Base-by-base conservation (phyloP, 2,329 filamentous ascomycete genomes). In the Massarina eburnea region DNA sequence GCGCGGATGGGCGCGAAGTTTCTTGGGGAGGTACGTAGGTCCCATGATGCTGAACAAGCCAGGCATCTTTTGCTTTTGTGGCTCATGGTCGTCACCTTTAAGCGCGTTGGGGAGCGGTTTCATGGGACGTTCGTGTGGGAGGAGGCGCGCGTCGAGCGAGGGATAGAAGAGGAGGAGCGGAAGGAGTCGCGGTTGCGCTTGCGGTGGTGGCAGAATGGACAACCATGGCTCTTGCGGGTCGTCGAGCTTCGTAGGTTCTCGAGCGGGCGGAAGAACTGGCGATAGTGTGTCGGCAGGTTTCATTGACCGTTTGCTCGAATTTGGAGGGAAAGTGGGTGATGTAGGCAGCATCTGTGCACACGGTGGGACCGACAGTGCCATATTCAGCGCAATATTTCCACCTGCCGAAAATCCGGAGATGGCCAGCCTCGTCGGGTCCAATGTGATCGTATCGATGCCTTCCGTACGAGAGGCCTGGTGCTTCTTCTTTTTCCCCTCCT, bases 341-440 rank as follows among this genome's bases (percentile, higher is more conserved):
- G 54, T 45, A 10, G 47, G 33, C 6, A 66, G 49, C 6, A 44
- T 38, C 9, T 60, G 48, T 7, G 55, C 48, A 37, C 63, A 67
- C 1, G 65, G 62, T 8, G 66, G 66, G 4, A 70, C 63, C 19
- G 62, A 65, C 2, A 73, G 50, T 14, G 64, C 71, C 56, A 73
- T 67, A 47, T 74, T 74, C 37, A 76, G 57, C 0, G 74, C 74
- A n/a, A 77, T 70, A 46, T 76, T 77, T 17, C 73, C 74, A 24
- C 74, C 75, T 10, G 70, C 70, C 21, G 71, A 74, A 56, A 76
- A 76, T 17, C 75, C 75, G 2, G 72, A 73, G 19, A 77, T 64
- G 17, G 66, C 62, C 4, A 77, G 66, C 4, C 66, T 66, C 1
- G 59, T 58, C 4, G 68, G 59, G 52, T 77, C 74, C 6, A 74